Percentiles rank a stretch among this genome's conserved stretches.
These are phyloP conservation scores for Fusarium illudens DNA, from an alignment of 2,329 filamentous ascomycete species.

Conservation along the genomic window DNA sequence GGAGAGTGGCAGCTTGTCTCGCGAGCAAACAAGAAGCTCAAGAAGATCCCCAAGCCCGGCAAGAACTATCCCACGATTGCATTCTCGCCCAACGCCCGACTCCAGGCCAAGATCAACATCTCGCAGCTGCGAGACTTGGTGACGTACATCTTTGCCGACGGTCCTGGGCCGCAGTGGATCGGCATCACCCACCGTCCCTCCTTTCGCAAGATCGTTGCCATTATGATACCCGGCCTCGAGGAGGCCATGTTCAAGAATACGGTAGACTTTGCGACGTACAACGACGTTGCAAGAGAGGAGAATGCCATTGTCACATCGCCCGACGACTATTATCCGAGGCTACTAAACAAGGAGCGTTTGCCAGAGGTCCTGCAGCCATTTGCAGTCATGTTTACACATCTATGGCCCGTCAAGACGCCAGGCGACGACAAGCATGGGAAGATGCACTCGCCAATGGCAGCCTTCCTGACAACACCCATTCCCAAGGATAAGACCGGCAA, in stretches of 20 bases:
- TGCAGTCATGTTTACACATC: slow-evolving; percentile 81
- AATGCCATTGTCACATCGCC: slow-evolving; percentile 53
- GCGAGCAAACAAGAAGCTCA: slow-evolving; percentile 64
- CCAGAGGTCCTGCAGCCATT: slow-evolving; percentile 69
- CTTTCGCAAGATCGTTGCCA: slow-evolving; percentile 80
- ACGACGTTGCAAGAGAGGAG: slow-evolving; percentile 48
- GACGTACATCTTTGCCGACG: slow-evolving; percentile 73
- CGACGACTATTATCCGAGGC: slow-evolving; percentile 68
- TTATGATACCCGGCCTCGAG: slow-evolving; percentile 94
- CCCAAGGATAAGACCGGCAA: slow-evolving; percentile 71
- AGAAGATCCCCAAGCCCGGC: slow-evolving; percentile 66
- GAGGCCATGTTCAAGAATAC: slow-evolving; percentile 83
- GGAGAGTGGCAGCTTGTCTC: slow-evolving; percentile 65
- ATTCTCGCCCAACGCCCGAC: slow-evolving; percentile 65
- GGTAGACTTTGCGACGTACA: slow-evolving; percentile 59
- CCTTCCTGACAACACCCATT: slow-evolving; percentile 80
- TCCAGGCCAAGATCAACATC: slow-evolving; percentile 70
- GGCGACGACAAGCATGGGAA: slow-evolving; percentile 83
- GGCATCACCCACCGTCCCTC: slow-evolving; percentile 68
- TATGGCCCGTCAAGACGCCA: slow-evolving; percentile 89
- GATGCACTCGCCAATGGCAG: slow-evolving; percentile 86
- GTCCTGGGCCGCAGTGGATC: slow-evolving; percentile 71
- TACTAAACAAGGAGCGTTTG: slow-evolving; percentile 60
- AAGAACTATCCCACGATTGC: slow-evolving; percentile 67
- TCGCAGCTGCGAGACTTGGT: slow-evolving; percentile 70